A percentile compares a stretch with the other conserved stretches of the same genome.
These are phyloP conservation scores for Penicillium herquei DNA, from an alignment of 495 filamentous ascomycete species.

Conservation along the genomic window DNA sequence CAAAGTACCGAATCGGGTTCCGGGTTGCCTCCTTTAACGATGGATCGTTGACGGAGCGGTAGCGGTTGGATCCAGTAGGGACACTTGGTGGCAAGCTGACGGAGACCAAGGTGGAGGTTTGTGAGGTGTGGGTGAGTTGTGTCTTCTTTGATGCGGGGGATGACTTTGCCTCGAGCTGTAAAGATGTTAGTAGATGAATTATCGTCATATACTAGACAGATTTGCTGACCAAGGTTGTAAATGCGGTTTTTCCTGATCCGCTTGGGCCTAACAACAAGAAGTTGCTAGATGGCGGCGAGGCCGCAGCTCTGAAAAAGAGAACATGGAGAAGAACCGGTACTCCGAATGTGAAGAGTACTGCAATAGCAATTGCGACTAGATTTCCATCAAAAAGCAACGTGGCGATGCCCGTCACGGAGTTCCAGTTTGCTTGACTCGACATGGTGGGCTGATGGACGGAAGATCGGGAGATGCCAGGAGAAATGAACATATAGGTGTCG, in stretches of 20 bases:
- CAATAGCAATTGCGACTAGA: conserved; percentile 56
- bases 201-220: neutral
- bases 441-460: conserved; percentile 23
- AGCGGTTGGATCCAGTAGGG: conserved; percentile 61
- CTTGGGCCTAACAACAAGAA: conserved; percentile 85
- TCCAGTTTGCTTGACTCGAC: conserved; percentile 35
- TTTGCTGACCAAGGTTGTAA: conserved; percentile 69
- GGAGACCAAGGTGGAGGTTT: conserved; percentile 68
- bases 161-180: conserved; percentile 49
- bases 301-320: conserved; percentile 64
- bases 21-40: conserved; percentile 61
- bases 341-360: conserved; percentile 66
- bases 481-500: neutral
- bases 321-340: conserved; percentile 77
- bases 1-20: conserved; percentile 73
- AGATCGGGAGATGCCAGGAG: conserved; percentile 2
- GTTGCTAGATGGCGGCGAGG: conserved; percentile 67
- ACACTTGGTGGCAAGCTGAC: conserved; percentile 67
- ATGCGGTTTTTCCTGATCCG: conserved; percentile 82
- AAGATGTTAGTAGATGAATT: neutral
- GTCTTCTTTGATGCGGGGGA: conserved; percentile 31
- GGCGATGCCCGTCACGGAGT: conserved; percentile 33
- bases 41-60: conserved; percentile 68
- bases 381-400: conserved; percentile 46
- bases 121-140: conserved; percentile 73